Evolutionary conservation across 2,329 filamentous ascomycete genomes (phyloP), one percentile per base, ranked within the genome.

Genomic region (Sclerotinia subarctica): DNA sequence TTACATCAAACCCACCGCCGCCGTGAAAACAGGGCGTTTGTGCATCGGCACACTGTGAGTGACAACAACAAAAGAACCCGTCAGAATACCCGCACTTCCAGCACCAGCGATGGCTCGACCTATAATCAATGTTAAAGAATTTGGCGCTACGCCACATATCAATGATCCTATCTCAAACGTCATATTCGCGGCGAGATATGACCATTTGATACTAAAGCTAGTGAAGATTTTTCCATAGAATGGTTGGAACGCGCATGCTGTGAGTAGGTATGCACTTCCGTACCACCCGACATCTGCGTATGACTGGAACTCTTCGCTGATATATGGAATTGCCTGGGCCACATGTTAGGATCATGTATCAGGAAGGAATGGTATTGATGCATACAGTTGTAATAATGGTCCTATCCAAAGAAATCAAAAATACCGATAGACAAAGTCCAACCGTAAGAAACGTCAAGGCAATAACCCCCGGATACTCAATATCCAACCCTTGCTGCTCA

Each of bases 81-180:
- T 70, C 76, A 79, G 24, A 29, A 76, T 72, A 2, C 75, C 77
- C 66, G 88, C 88, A 35, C 85, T 87, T 15, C 87, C 88, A 63
- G 86, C 80, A 73, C 88, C 88, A 74, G 90, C 88, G 54, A 90
- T 80, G 0, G 85, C 84, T 73, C 88, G 80, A 21, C 85, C 87
- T 6, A 82, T 83, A 67, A 90, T 84, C 51, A 90, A 80, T 84
- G 90, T 88, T 44, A 83, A 79, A 72, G 90, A 85, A 72, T 82
- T 86, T 64, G 81, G 81, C 8, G 85, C 80, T 32, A 88, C 73
- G 1, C 82, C 88, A 51, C 85, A 86, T 32, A 90, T 79, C 64
- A 90, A 77, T 38, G 85, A 75, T 78, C 13, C 74, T 65, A 57
- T 35, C 42, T 46, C 53, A 47, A 66, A 71, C 8, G 69, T 13